phyloP scores from a whole-genome alignment of 2,329 filamentous ascomycete genomes.

The Ophiostoma pallidulum region DNA sequence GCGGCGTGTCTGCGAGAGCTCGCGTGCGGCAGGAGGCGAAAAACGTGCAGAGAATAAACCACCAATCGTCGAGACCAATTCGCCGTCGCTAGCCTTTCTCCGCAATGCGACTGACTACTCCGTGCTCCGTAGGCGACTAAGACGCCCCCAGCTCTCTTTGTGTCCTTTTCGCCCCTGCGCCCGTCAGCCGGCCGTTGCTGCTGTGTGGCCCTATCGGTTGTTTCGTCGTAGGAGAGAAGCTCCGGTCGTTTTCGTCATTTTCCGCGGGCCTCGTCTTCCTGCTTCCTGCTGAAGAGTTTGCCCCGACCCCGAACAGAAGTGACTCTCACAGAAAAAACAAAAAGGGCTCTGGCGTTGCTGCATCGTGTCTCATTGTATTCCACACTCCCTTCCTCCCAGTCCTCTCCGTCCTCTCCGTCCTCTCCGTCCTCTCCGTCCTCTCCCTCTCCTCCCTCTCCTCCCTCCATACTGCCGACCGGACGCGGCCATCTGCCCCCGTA shows the following conservation, averaged over 20 bases:
- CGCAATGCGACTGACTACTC: constrained; percentile 7
- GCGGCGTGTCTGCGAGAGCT: too few species aligned
- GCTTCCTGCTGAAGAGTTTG: not conserved
- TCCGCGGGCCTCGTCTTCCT: not conserved
- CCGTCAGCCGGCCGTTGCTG: constrained; percentile 12
- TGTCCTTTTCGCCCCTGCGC: constrained; percentile 10
- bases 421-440: too few species aligned
- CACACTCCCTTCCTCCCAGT: too few species aligned
- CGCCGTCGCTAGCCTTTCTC: constrained; percentile 14
- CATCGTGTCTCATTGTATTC: too few species aligned
- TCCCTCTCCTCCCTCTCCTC: too few species aligned
- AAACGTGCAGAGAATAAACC: too few species aligned
- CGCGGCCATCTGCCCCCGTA: not conserved
- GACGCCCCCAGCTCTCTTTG: constrained; percentile 5
- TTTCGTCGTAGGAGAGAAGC: constrained; percentile 8
- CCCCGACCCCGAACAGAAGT: too few species aligned
- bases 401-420: too few species aligned
- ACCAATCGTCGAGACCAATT: constrained; percentile 2
- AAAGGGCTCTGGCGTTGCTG: not conserved
- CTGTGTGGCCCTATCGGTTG: constrained; percentile 12
- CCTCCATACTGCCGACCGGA: too few species aligned
- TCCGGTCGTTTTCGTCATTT: constrained; percentile 10
- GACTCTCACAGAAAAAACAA: not conserved
- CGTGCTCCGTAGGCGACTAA: too few species aligned
- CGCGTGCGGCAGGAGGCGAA: too few species aligned